phyloP scores from a whole-genome alignment of 345 rosid genomes.

The Citrus medica region DNA sequence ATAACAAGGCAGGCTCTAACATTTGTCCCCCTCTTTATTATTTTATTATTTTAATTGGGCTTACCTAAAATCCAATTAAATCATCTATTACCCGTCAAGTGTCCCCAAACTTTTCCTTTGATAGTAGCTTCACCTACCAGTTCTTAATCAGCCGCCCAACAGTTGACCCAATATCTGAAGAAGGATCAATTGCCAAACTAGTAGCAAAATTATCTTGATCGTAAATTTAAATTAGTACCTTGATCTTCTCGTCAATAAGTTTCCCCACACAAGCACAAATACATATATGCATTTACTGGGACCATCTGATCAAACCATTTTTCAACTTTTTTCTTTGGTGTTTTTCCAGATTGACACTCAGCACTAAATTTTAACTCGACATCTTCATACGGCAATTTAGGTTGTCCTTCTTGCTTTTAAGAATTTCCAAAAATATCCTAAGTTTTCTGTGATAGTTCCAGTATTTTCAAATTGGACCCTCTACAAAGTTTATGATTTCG shows the following conservation, averaged over 20 bases:
- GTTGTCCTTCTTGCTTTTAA: not conserved
- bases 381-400: not conserved
- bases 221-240: not conserved
- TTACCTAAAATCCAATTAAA: no score
- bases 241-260: not conserved
- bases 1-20: no score
- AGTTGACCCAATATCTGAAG: not conserved
- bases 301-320: not conserved
- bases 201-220: not conserved
- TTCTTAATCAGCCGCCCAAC: no score
- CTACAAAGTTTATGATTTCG: not conserved
- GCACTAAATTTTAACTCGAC: not conserved
- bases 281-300: not conserved
- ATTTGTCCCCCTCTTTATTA: no score
- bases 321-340: not conserved
- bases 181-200: not conserved
- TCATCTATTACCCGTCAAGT: no score
- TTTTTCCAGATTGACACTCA: not conserved
- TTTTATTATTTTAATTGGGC: no score
- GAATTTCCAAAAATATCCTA: not conserved
- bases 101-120: no score
- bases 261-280: not conserved
- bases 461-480: not conserved
- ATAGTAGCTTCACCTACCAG: not conserved
- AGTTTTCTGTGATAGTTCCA: not conserved